Evolutionary conservation across 129 eudicot genomes (phyloP), one percentile per base, ranked within the genome.

Genomic region (Sambucus nigra): DNA sequence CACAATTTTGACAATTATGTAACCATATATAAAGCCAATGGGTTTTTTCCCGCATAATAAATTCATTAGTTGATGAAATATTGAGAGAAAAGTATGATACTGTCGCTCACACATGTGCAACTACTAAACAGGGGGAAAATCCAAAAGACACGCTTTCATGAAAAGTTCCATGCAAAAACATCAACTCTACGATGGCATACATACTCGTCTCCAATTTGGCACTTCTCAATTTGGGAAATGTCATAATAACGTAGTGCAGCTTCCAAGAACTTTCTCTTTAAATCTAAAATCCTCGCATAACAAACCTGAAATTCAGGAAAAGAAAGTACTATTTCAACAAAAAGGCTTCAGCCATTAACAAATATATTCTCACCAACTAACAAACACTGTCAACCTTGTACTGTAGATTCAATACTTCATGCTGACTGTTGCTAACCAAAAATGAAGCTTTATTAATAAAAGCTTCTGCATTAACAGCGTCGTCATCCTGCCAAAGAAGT

Each of bases 401-500:
- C 63, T 85, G 93, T 69, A 85, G 52, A 73, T 91, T 91, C 87
- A 91, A 70, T 58, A 77, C 95, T 76, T 91, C 94, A 63, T 85
- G 77, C 59, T 76, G 88, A 74, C 95, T 91, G 73, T 67, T 91
- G 95, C 86, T 91, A 60, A 91, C 98, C 76, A 85, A 64, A 64
- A 91, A 91, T 15, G 98, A 91, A 32, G 98, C 98, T 72, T 91
- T 91, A 49, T 91, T 91, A 10, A 91, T 91, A 74, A 91, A 91
- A 47, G 95, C 88, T 76, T 91, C 98, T 11, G 98, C 98, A 74
- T 82, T 91, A 47, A 79, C 84, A 25, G 98, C 94, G 74, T 91
- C 98, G 33, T 91, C 98, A 65, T 91, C 98, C 98, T 91, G 69
- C 65, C 57, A 85, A 73, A 39, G 33, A 65, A 67, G 45, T 24